These are phyloP conservation scores for Oryza meyeriana DNA, from an alignment of 176 grass and related monocot species.

Conservation along the genomic window DNA sequence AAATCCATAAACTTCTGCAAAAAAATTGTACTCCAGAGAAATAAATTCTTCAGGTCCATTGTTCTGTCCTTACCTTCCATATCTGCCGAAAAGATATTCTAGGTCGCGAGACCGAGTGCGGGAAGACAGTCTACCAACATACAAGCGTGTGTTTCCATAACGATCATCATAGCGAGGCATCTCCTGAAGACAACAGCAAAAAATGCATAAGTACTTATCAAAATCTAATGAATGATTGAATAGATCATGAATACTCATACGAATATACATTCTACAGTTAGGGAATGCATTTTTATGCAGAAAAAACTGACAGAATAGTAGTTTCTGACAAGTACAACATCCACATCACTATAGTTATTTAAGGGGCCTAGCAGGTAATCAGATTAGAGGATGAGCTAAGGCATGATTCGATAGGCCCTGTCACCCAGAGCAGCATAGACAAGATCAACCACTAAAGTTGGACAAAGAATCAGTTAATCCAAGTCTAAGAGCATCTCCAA, in stretches of 20 bases:
- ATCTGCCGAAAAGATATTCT: constrained; percentile 85
- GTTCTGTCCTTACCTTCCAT: constrained; percentile 74
- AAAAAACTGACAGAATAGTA: background rate
- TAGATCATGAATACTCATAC: background rate
- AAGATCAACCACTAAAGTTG: background rate
- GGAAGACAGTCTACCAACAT: constrained; percentile 76
- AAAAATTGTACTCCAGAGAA: background rate
- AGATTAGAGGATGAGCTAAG: background rate
- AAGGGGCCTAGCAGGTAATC: background rate
- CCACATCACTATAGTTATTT: background rate
- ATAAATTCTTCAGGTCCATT: background rate
- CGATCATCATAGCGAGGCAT: constrained; percentile 96
- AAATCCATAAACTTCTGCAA: background rate
- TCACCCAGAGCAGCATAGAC: background rate
- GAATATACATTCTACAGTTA: background rate
- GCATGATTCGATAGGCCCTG: background rate
- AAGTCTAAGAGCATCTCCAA: too few species aligned
- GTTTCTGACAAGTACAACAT: background rate
- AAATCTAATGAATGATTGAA: background rate
- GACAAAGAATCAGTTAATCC: background rate
- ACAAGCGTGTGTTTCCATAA: constrained; percentile 67
- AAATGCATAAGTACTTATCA: background rate
- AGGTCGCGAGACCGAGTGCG: constrained; percentile 81
- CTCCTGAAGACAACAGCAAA: constrained; percentile 50
- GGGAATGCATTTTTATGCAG: background rate